These are phyloP conservation scores for Eucalyptus albens DNA, from an alignment of 345 rosid species.

Conservation along the genomic window DNA sequence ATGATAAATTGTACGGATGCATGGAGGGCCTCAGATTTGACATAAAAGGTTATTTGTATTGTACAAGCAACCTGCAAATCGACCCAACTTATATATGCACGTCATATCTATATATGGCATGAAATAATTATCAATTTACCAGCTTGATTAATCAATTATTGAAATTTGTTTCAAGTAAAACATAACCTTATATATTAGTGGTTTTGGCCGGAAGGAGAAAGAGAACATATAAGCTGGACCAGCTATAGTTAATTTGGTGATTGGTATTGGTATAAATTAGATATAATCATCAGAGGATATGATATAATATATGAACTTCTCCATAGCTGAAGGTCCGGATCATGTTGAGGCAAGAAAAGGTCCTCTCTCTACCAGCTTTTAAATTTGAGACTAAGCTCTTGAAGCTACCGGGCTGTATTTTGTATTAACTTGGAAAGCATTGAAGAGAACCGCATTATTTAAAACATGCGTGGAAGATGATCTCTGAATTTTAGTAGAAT, in stretches of 20 bases:
- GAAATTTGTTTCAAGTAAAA: not conserved
- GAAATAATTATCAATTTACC: not conserved
- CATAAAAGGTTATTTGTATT: not conserved
- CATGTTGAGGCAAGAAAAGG: not conserved
- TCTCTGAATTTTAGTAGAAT: not conserved
- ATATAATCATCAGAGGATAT: not conserved
- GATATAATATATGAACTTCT: not conserved
- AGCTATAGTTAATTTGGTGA: not conserved
- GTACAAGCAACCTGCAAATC: not conserved
- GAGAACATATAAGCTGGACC: not conserved
- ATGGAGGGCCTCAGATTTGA: not conserved
- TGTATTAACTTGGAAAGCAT: not conserved
- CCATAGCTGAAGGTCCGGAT: not conserved
- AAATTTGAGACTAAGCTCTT: not conserved
- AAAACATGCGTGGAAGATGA: not conserved
- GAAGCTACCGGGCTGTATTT: not conserved
- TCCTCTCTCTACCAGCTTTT: not conserved
- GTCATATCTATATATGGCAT: not conserved
- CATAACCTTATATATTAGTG: not conserved
- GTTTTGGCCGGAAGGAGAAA: not conserved
- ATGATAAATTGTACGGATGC: not conserved
- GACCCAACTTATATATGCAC: not conserved
- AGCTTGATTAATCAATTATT: not conserved
- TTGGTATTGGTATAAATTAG: not conserved
- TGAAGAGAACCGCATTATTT: not conserved